Base-by-base conservation (phyloP, 139 green algal species). In the Tetraselmis chui region DNA sequence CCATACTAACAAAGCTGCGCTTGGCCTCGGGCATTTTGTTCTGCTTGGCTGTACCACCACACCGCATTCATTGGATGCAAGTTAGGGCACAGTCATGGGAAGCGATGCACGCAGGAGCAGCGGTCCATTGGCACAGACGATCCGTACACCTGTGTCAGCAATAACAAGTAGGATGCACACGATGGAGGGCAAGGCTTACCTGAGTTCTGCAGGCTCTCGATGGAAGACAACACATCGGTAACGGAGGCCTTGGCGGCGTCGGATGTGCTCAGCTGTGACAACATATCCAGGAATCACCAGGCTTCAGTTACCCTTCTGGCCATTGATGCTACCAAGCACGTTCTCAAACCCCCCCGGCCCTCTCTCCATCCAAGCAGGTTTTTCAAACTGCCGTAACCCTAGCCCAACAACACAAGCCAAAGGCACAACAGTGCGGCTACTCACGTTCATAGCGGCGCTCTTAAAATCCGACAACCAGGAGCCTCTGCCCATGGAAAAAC, bases 391-490 rank as follows among this genome's bases (percentile, higher is more conserved):
- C n/a, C n/a, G n/a, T n/a, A n/a, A n/a, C n/a, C n/a, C n/a, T n/a
- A n/a, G n/a, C n/a, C n/a, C n/a, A n/a, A n/a, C n/a, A n/a, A n/a
- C n/a, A n/a, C n/a, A n/a, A n/a, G n/a, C n/a, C n/a, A n/a, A n/a
- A n/a, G n/a, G n/a, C n/a, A n/a, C n/a, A n/a, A n/a, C n/a, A n/a
- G n/a, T n/a, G n/a, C n/a, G n/a, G 28, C 80, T 45, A 29, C 59
- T 31, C 26, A 81, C 75, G 75, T 59, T 79, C 32, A 59, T 79
- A 1, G 83, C 81, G 22, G 81, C 83, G 1, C 45, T 75, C n/a
- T 59, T n/a, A 59, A 94, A 88, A 1, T 91, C 86, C 0, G 26
- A 28, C 28, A 91, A 84, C 91, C 91, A 94, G 25, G 27, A 11
- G 45, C 84, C 89, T 1, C 84, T 86, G 82, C 82, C 81, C 45